These are phyloP conservation scores for Chalciporus pseudorubinellus DNA, from an alignment of 768 basidiomycete genomes.

Conservation along the genomic window DNA sequence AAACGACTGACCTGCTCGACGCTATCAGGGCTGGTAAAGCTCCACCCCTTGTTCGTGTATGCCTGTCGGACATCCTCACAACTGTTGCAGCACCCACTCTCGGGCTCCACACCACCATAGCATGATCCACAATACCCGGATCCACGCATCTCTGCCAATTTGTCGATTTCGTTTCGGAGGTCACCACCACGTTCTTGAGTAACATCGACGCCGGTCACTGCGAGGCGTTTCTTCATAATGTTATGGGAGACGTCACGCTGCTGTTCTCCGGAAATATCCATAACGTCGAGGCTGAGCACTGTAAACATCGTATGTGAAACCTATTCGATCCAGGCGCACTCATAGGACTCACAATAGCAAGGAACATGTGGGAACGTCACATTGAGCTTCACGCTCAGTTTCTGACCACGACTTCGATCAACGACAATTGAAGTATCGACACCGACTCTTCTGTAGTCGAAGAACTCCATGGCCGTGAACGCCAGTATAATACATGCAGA, in stretches of 20 bases:
- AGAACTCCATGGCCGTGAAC: slow-evolving; percentile 89
- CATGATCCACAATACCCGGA: slow-evolving; percentile 90
- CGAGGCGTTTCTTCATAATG: slow-evolving; percentile 78
- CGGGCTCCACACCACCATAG: slow-evolving; percentile 80
- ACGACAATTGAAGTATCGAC: slow-evolving; percentile 92
- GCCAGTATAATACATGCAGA: slow-evolving; percentile 90
- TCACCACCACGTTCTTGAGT: slow-evolving; percentile 55
- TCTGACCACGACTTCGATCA: slow-evolving; percentile 93
- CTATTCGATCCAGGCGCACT: not conserved
- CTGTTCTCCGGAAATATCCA: slow-evolving; percentile 97
- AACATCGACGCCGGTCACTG: slow-evolving; percentile 56
- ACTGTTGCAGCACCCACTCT: slow-evolving; percentile 86
- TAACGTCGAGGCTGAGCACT: slow-evolving; percentile 96
- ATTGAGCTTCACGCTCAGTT: slow-evolving; percentile 86
- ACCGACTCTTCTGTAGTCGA: slow-evolving; percentile 87
- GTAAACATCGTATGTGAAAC: slow-evolving; percentile 3
- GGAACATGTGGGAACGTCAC: slow-evolving; percentile 96
- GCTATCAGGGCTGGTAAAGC: slow-evolving; percentile 83
- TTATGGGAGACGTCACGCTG: slow-evolving; percentile 91
- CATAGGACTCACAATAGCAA: slow-evolving; percentile 78
- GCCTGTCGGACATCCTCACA: slow-evolving; percentile 93
- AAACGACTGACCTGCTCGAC: slow-evolving; percentile 80
- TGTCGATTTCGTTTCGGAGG: slow-evolving; percentile 85
- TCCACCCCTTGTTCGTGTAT: slow-evolving; percentile 93
- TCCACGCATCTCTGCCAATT: slow-evolving; percentile 58